Percentiles rank a stretch among this genome's conserved stretches.
Evolutionary conservation across 2,329 filamentous ascomycete species (phyloP).

Genomic region (Polytolypa hystricis): DNA sequence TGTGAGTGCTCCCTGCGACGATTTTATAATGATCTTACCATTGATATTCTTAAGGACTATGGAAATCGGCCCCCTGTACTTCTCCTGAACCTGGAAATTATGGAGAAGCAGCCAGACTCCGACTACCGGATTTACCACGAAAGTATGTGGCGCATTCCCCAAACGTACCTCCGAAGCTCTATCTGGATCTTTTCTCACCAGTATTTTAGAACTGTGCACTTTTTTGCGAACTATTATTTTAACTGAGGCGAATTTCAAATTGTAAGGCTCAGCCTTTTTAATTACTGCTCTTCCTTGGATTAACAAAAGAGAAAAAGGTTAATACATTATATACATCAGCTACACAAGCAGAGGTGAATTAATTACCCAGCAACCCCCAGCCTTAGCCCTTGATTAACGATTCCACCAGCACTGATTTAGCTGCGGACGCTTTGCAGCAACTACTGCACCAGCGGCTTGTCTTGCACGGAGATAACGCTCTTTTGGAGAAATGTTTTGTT

Average conservation of each 20-base stretch:
- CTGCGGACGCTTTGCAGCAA: constrained; percentile 46
- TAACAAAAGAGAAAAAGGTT: constrained; percentile 27
- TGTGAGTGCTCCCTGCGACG: constrained; percentile 13
- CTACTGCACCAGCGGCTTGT: constrained; percentile 51
- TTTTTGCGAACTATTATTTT: constrained; percentile 52
- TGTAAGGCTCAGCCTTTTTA: constrained; percentile 26
- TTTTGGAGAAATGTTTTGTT: constrained; percentile 60
- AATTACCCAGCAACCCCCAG: too few species aligned
- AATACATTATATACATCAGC: constrained; percentile 55
- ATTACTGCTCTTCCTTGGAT: background rate
- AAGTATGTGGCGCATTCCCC: constrained; percentile 20
- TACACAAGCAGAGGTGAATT: constrained; percentile 49
- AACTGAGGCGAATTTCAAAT: constrained; percentile 53
- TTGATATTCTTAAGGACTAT: constrained; percentile 35
- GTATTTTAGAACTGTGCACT: constrained; percentile 40
- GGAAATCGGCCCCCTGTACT: constrained; percentile 55
- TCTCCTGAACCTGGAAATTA: constrained; percentile 57
- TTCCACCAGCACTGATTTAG: constrained; percentile 22
- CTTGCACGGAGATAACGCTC: constrained; percentile 39
- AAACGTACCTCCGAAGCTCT: background rate
- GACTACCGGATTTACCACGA: constrained; percentile 31
- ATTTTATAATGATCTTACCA: too few species aligned
- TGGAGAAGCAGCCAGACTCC: constrained; percentile 30
- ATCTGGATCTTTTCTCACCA: background rate
- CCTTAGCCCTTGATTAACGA: too few species aligned